These are phyloP conservation scores for Penstemon barbatus DNA, from an alignment of 257 asterid genomes.

Conservation along the genomic window DNA sequence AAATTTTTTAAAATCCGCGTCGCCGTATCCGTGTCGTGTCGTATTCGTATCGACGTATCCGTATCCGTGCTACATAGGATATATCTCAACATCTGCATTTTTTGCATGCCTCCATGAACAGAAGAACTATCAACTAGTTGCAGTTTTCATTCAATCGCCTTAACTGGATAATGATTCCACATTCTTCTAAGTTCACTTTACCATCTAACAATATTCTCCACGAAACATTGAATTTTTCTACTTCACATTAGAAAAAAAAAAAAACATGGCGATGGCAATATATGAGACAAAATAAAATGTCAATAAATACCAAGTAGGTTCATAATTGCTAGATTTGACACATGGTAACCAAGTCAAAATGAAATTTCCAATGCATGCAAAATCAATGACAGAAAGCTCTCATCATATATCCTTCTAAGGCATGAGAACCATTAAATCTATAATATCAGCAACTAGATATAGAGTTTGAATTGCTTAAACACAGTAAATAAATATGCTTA, in stretches of 20 bases:
- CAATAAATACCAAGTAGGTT: background rate
- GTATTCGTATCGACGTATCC: too few species aligned
- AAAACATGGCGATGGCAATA: background rate
- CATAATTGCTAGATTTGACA: background rate
- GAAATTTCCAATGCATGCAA: background rate
- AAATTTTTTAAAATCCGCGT: too few species aligned
- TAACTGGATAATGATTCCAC: conserved; percentile 2
- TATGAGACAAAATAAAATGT: background rate
- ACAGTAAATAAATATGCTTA: background rate
- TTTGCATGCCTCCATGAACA: background rate
- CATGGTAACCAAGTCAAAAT: background rate
- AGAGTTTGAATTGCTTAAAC: conserved; percentile 4
- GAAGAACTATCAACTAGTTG: conserved; percentile 6
- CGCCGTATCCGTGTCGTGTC: too few species aligned
- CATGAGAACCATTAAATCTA: background rate
- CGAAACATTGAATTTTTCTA: background rate
- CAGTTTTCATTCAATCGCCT: background rate
- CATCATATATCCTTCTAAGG: background rate
- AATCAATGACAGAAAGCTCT: background rate
- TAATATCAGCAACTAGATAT: background rate
- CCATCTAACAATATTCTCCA: background rate
- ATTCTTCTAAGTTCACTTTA: conserved; percentile 16
- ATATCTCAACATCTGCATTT: conserved; percentile 4
- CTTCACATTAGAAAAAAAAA: background rate
- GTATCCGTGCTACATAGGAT: too few species aligned